A percentile compares a stretch with the other conserved stretches of the same genome.
phyloP scores from a whole-genome alignment of 2,329 filamentous ascomycete genomes.

The Fusarium armeniacum region DNA sequence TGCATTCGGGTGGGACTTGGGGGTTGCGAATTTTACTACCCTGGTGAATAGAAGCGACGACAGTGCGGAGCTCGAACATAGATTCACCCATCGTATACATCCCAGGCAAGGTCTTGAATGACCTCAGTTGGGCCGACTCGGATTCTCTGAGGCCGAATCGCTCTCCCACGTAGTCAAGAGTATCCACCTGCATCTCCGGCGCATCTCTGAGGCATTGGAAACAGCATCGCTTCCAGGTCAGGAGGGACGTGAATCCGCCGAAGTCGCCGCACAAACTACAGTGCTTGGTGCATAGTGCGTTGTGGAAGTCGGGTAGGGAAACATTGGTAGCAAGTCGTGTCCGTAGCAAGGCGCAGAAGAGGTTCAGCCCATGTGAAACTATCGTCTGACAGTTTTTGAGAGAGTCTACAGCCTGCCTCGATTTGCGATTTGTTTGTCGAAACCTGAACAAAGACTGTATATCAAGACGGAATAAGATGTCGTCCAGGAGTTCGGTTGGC shows the following conservation, averaged over 20 bases:
- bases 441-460: conserved; percentile 52
- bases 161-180: not conserved
- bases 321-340: conserved; percentile 47
- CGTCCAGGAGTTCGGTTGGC: conserved; percentile 15
- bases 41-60: not conserved
- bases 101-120: conserved; percentile 1
- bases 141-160: not conserved
- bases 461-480: conserved; percentile 50
- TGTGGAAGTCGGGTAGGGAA: conserved; percentile 49
- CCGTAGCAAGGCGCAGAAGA: conserved; percentile 53
- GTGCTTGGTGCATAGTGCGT: conserved; percentile 49
- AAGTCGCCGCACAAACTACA: conserved; percentile 50
- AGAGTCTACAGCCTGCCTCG: conserved; percentile 48
- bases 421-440: conserved; percentile 50
- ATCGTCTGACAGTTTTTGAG: conserved; percentile 50
- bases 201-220: conserved; percentile 48
- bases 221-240: conserved; percentile 51
- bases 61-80: not conserved
- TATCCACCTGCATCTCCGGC: not conserved
- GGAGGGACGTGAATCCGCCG: conserved; percentile 45
- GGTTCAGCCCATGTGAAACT: conserved; percentile 49
- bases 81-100: not conserved
- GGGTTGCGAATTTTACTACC: not conserved
- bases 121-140: not conserved
- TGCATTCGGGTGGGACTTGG: too few species aligned